A percentile compares a stretch with the other conserved stretches of the same genome.
These are phyloP conservation scores for Allantophomopsis lycopodina DNA, from an alignment of 2,329 filamentous ascomycete genomes.

Conservation along the genomic window DNA sequence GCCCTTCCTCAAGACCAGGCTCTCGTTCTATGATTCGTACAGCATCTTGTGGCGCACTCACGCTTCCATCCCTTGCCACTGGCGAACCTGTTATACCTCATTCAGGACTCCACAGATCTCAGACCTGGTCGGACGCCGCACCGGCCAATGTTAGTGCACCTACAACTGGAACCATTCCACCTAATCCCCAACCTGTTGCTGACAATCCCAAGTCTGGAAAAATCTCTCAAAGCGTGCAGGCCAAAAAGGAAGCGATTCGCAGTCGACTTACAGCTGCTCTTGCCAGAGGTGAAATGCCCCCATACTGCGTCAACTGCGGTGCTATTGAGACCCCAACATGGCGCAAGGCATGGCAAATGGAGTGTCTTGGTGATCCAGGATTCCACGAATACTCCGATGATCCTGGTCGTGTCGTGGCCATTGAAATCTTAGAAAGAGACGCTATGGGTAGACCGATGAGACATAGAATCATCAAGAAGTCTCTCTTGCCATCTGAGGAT, in stretches of 20 bases:
- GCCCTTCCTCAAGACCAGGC: conserved; percentile 24
- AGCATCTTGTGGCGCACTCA: conserved; percentile 16
- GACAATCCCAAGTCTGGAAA: not conserved
- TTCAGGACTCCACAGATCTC: conserved; percentile 22
- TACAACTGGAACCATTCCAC: not conserved
- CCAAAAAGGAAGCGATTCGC: conserved; percentile 20
- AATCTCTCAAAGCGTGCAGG: conserved; percentile 5
- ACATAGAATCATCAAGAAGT: conserved; percentile 71
- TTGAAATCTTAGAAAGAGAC: conserved; percentile 53
- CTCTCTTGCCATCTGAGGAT: conserved; percentile 44
- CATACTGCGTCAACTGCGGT: conserved; percentile 85
- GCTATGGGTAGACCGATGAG: conserved; percentile 45
- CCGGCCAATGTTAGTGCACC: conserved; percentile 4
- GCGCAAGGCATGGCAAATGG: conserved; percentile 82
- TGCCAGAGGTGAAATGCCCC: conserved; percentile 69
- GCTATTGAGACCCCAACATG: conserved; percentile 93
- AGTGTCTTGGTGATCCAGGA: conserved; percentile 54
- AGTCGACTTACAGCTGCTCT: conserved; percentile 50
- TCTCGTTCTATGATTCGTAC: conserved; percentile 19
- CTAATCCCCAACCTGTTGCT: not conserved
- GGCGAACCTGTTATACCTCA: conserved; percentile 36
- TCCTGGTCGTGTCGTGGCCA: conserved; percentile 60
- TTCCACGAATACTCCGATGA: conserved; percentile 60
- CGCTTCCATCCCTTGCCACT: conserved; percentile 24
- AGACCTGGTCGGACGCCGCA: conserved; percentile 29